Conservation (phyloP, 2,329 filamentous ascomycete genomes). For the Aspergillus sergii region DNA sequence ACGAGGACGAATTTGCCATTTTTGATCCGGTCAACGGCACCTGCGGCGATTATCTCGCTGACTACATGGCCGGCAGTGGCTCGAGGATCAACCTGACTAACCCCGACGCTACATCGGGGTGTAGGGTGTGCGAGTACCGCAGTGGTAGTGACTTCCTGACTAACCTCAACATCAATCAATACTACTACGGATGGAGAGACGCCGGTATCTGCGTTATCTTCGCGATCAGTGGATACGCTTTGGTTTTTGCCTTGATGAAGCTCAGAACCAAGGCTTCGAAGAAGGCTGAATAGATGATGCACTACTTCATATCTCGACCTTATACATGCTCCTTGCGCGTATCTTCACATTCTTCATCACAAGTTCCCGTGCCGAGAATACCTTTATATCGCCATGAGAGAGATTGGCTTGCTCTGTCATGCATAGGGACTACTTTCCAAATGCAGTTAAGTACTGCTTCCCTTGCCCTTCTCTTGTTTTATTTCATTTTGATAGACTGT, state of each 20-base stretch:
- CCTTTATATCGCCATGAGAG: rapidly evolving
- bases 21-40: constrained; percentile 40
- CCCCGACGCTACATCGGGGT: constrained; percentile 57
- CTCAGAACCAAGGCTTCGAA: constrained; percentile 38
- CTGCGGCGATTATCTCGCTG: constrained; percentile 60
- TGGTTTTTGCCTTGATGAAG: constrained; percentile 47
- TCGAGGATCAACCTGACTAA: constrained; percentile 58
- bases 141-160: constrained; percentile 61
- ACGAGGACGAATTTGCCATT: constrained; percentile 26
- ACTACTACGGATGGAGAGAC: constrained; percentile 68
- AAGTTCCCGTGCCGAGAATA: neutral
- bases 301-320: neutral
- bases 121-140: constrained; percentile 63
- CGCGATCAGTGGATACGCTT: constrained; percentile 54
- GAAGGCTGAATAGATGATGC: constrained; percentile 30
- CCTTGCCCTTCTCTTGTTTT: neutral
- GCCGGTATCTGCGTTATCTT: constrained; percentile 62
- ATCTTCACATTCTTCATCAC: too few species aligned
- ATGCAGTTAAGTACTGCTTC: neutral
- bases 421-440: neutral
- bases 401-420: neutral
- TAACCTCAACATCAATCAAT: constrained; percentile 61
- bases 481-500: neutral
- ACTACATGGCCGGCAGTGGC: constrained; percentile 54
- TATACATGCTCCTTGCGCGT: too few species aligned